phyloP scores from a whole-genome alignment of 148 eudicot genomes.

The Talinum fruticosum region DNA sequence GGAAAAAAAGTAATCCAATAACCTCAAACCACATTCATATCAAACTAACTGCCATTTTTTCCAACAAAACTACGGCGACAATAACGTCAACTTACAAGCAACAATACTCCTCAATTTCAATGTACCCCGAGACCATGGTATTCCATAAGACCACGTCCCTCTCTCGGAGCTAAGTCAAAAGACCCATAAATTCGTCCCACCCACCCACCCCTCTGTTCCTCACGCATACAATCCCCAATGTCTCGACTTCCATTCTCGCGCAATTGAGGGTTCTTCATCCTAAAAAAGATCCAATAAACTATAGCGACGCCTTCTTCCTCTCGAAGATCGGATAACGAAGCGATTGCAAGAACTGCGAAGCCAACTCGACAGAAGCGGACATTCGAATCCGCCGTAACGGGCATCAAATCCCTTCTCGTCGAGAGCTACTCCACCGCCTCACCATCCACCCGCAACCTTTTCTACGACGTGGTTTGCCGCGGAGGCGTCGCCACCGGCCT shows the following conservation, averaged over 20 bases:
- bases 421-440: constrained; percentile 58
- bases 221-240: neutral
- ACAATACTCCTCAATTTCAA: no score
- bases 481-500: constrained; percentile 71
- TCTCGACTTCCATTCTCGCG: neutral
- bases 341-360: constrained; percentile 60
- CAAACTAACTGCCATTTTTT: no score
- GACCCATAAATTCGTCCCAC: neutral
- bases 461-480: constrained; percentile 72
- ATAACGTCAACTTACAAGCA: no score
- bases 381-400: constrained; percentile 60
- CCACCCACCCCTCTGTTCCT: neutral
- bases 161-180: no score
- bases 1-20: no score
- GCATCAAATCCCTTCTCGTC: constrained; percentile 53
- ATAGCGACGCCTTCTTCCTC: constrained; percentile 10
- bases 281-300: neutral
- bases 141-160: no score
- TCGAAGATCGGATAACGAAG: constrained; percentile 12
- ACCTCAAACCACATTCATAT: no score
- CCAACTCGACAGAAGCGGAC: constrained; percentile 63
- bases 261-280: constrained; percentile 12
- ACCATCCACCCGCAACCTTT: constrained; percentile 50
- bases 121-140: no score
- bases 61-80: no score